Base-by-base conservation (phyloP, 495 filamentous ascomycete genomes). In the Umbilicaria muhlenbergii region DNA sequence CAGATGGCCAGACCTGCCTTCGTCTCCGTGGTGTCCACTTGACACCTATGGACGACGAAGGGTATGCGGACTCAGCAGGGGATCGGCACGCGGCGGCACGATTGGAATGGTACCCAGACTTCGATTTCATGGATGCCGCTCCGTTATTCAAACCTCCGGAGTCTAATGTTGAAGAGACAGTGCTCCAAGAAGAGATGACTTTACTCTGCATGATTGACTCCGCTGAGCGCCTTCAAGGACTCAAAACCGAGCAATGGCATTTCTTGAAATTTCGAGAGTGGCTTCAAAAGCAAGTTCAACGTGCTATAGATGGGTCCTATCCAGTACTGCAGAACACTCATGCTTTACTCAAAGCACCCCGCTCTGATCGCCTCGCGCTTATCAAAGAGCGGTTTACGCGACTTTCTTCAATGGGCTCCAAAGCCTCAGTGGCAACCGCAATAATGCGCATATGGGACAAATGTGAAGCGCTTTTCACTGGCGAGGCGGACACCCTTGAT, bases 401-500 rank as follows among this genome's bases (percentile, higher is more conserved):
- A 33, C 19, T 47, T 1, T 42, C 34, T 60, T 58, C 33, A 40
- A 54, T 12, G 38, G 36, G 8, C 42, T 58, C 44, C n/a, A 39
- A 15, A 43, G 46, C 18, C 16, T 36, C 10, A 40, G 45, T 19
- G 21, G 43, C 32, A 34, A 35, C 15, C 1, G 53, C 44, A 0
- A 46, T 58, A n/a, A 36, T 42, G 6, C 44, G 48, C 1, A 39
- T 54, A 8, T 45, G 36, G 18, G 42, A 42, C 0, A 42, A 52
- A 16, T 34, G 38, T 8, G 41, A 45, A 17, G n/a, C 5, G 3
- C 42, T 62, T 6, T 62, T 57, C 37, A 43, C 45, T 5, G 53
- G 54, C 6, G 24, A 51, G 13, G 31, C 39, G 1, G 52, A 58
- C 15, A 35, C 51, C 1, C 43, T 65, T 2, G 56, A 60, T 11